Base-by-base conservation (phyloP, 768 basidiomycete species). In the Phylloporus arenicola region DNA sequence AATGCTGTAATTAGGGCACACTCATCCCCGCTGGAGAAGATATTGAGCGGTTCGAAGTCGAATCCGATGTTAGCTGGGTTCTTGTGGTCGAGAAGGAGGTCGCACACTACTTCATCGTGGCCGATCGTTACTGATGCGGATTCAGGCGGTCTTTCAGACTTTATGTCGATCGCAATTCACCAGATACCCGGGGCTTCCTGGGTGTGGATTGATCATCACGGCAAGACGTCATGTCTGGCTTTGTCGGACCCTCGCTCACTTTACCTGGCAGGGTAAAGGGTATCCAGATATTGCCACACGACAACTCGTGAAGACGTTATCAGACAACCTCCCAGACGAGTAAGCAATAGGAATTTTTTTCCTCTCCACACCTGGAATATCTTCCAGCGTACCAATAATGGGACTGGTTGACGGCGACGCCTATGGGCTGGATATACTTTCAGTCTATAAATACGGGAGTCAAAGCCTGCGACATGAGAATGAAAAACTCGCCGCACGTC, bases 51-150 rank as follows among this genome's bases (percentile, higher is more conserved):
- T 79, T 93, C 48, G 72, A 75, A n/a, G 58, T 86, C 4, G 64
- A 73, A n/a, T 69, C 74, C 10, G 64, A 75, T 35, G 60, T 91
- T 12, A 56, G 75, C 1, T 97, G 91, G 89, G 78, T 97, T 6
- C 72, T 98, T 14, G 72, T 98, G 4, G 76, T 97, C 16, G 96
- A 99, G 70, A 99, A 99, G 72, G 96, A 99, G 71, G 95, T 86
- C 29, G 43, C 70, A 55, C 6, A 6, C 24, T 11, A 6, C 45
- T 30, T 19, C 20, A 31, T 39, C 19, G 6, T 6, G 20, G 20
- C 30, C 20, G 17, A 43, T 27, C 5, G 27, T 12, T 20, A 16
- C 48, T 50, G 37, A 59, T 17, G 44, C 45, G 30, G 3, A 31
- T 40, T 5, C 63, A 97, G 95, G 95, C 96, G 0, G 81, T 96